Conservation (phyloP, 2,329 filamentous ascomycete species). For the Alternaria sp. region DNA sequence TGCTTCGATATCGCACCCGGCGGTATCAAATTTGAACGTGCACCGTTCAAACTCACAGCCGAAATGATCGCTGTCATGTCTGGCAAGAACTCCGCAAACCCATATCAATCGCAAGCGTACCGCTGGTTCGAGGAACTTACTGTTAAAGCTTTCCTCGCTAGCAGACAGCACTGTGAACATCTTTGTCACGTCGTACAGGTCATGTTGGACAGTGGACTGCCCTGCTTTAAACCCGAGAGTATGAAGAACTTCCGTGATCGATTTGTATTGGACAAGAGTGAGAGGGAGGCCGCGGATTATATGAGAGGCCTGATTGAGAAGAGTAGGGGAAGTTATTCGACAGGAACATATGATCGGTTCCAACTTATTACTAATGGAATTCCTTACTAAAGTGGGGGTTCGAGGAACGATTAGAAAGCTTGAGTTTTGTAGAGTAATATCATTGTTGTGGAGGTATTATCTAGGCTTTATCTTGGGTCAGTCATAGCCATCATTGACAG, state of each 20-base stretch:
- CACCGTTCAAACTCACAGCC: slow-evolving; percentile 95
- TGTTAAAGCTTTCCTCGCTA: slow-evolving; percentile 92
- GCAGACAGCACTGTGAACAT: slow-evolving; percentile 86
- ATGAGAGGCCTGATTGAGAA: slow-evolving; percentile 90
- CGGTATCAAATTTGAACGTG: slow-evolving; percentile 96
- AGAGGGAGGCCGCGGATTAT: slow-evolving; percentile 93
- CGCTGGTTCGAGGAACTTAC: slow-evolving; percentile 96
- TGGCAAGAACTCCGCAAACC: slow-evolving; percentile 62
- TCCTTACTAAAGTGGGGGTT: slow-evolving; percentile 70
- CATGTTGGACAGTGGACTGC: slow-evolving; percentile 95
- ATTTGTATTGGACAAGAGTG: slow-evolving; percentile 90
- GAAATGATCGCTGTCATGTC: slow-evolving; percentile 99
- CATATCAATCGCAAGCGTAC: slow-evolving; percentile 79
- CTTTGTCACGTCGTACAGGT: slow-evolving; percentile 87
- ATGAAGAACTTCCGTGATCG: slow-evolving; percentile 91
- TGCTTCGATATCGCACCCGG: slow-evolving; percentile 99
- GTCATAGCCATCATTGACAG: background rate
- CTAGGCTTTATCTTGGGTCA: background rate
- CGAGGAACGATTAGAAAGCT: background rate
- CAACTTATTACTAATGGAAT: slow-evolving; percentile 97
- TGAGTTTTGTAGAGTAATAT: background rate
- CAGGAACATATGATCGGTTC: slow-evolving; percentile 96
- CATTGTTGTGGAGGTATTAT: background rate
- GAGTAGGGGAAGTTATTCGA: slow-evolving; percentile 90
- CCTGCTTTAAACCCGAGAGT: slow-evolving; percentile 97